These are phyloP conservation scores for Coix lacrymajobi DNA, from an alignment of 176 grass and related monocot genomes.

Conservation along the genomic window DNA sequence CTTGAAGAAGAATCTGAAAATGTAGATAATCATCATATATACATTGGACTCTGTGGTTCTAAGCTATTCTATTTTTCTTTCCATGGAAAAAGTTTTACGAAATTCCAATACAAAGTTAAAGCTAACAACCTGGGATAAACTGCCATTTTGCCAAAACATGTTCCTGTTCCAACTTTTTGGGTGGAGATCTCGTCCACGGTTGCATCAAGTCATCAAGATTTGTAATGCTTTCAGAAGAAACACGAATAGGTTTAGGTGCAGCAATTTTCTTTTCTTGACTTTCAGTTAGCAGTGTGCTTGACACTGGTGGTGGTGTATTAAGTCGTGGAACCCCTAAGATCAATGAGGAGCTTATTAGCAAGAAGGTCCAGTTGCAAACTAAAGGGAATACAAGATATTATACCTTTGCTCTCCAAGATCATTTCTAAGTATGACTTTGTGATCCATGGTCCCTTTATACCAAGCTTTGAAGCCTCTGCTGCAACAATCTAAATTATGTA, in stretches of 20 bases:
- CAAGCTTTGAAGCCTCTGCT: slow-evolving; percentile 75
- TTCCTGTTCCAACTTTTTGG: slow-evolving; percentile 84
- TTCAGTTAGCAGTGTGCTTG: slow-evolving; percentile 60
- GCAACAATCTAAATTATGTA: slow-evolving; percentile 80
- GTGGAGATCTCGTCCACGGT: slow-evolving; percentile 88
- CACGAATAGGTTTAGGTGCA: slow-evolving; percentile 77
- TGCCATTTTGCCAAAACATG: slow-evolving; percentile 77
- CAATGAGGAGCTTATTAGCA: slow-evolving; percentile 39
- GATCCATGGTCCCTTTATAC: slow-evolving; percentile 91
- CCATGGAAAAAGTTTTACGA: slow-evolving; percentile 1
- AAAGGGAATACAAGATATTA: slow-evolving; percentile 15
- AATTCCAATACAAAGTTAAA: slow-evolving; percentile 26
- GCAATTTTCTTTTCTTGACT: slow-evolving; percentile 85
- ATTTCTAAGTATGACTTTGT: slow-evolving; percentile 99
- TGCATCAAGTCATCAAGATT: slow-evolving; percentile 76
- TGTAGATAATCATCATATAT: slow-evolving; percentile 28
- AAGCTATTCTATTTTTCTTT: background rate
- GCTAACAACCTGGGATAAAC: slow-evolving; percentile 67
- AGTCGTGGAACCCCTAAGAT: slow-evolving; percentile 81
- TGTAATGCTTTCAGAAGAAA: slow-evolving; percentile 41
- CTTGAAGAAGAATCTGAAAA: slow-evolving; percentile 80
- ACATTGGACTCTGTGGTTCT: background rate
- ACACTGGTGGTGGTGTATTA: slow-evolving; percentile 86
- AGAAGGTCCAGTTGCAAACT: slow-evolving; percentile 1
- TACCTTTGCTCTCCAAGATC: slow-evolving; percentile 96